phyloP scores from a whole-genome alignment of 2,329 filamentous ascomycete species.

The Sphaerulina musiva region DNA sequence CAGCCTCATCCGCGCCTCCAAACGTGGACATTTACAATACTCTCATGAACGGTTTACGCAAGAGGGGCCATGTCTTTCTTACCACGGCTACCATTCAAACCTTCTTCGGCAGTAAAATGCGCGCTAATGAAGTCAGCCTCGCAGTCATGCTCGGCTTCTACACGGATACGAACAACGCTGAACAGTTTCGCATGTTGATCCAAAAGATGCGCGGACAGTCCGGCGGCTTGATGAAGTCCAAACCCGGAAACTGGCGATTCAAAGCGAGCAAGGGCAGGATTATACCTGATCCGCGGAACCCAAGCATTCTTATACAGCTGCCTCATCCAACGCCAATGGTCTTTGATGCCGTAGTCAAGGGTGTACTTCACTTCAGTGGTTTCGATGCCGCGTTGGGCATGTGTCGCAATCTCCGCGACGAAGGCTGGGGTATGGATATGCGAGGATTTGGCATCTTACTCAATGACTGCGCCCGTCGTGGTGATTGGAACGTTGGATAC shows the following conservation, averaged over 20 bases:
- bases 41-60: slow-evolving; percentile 59
- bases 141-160: slow-evolving; percentile 39
- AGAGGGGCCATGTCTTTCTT: slow-evolving; percentile 19
- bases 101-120: slow-evolving; percentile 34
- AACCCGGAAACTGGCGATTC: slow-evolving; percentile 1
- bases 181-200: slow-evolving; percentile 37
- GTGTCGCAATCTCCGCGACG: slow-evolving; percentile 38
- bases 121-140: slow-evolving; percentile 43
- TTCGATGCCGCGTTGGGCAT: slow-evolving; percentile 40
- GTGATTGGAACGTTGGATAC: slow-evolving; percentile 35
- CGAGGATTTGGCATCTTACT: slow-evolving; percentile 37
- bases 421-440: slow-evolving; percentile 44
- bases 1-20: slow-evolving; percentile 54
- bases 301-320: slow-evolving; percentile 37
- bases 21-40: slow-evolving; percentile 65
- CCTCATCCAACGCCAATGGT: slow-evolving; percentile 42
- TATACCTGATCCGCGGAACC: slow-evolving; percentile 10
- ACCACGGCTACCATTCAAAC: slow-evolving; percentile 30
- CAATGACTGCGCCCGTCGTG: slow-evolving; percentile 36
- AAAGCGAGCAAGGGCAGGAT: slow-evolving; percentile 29
- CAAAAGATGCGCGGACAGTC: slow-evolving; percentile 38
- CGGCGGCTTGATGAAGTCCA: slow-evolving; percentile 36
- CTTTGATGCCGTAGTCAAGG: slow-evolving; percentile 38
- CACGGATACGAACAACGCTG: slow-evolving; percentile 27
- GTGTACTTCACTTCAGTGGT: slow-evolving; percentile 41